These are phyloP conservation scores for Aspergillus cristatus DNA, from an alignment of 495 filamentous ascomycete species.

Conservation along the genomic window DNA sequence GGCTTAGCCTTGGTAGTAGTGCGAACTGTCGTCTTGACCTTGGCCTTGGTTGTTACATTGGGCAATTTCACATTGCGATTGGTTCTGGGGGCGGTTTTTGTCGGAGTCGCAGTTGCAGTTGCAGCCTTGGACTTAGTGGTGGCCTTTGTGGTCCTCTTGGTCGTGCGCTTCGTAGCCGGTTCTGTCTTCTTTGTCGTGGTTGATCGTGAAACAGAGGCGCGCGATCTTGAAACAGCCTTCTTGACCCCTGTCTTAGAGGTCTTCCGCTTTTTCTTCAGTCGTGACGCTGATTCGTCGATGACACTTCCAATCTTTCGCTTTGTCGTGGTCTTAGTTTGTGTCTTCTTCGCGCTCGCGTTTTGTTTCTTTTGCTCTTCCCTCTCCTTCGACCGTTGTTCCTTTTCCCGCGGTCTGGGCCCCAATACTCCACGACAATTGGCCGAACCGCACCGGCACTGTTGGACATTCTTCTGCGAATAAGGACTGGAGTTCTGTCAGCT, in stretches of 20 bases:
- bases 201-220: constrained; percentile 9
- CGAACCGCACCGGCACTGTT: constrained; percentile 73
- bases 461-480: constrained; percentile 72
- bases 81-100: constrained; percentile 4
- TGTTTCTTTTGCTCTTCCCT: constrained; percentile 24
- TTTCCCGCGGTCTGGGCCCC: constrained; percentile 59
- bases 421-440: constrained; percentile 69
- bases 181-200: constrained; percentile 5
- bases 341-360: constrained; percentile 30
- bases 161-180: constrained; percentile 1
- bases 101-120: constrained; percentile 4
- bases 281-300: constrained; percentile 13
- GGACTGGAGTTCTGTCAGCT: constrained; percentile 29
- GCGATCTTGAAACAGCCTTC: constrained; percentile 24
- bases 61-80: constrained; percentile 7
- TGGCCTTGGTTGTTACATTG: constrained; percentile 3
- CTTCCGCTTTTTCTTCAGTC: constrained; percentile 29
- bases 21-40: constrained; percentile 8
- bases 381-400: constrained; percentile 32
- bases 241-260: constrained; percentile 29
- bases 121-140: constrained; percentile 16
- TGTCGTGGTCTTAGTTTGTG: constrained; percentile 12
- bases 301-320: constrained; percentile 24
- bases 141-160: constrained; percentile 10
- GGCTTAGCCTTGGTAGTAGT: constrained; percentile 2